Evolutionary conservation across 768 basidiomycete species (phyloP), one percentile per base, ranked within the genome.

Genomic region (Mycena capillaripes): DNA sequence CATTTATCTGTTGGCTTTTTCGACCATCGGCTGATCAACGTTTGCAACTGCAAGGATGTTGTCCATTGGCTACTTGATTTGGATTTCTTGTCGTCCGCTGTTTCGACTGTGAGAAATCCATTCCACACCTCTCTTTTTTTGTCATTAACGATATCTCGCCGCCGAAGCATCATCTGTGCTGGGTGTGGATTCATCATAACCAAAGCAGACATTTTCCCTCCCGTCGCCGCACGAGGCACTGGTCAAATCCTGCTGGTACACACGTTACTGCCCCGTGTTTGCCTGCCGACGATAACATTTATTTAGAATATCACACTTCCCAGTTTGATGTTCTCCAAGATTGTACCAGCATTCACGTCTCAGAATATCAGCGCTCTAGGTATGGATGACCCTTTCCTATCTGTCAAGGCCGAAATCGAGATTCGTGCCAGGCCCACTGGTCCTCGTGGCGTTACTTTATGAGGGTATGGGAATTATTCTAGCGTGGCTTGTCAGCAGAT

Each of bases 381-480:
- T 85, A 50, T 60, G 77, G 32, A 1, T 2, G 6, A 17, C 19
- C 25, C 4, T 40, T 16, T 17, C 34, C 8, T 38, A 29, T 23
- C 69, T 57, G 62, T 52, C 46, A 29, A 38, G 9, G 25, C 27
- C 14, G 11, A 50, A 58, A 62, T 44, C 21, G 19, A 58, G 36
- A 69, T 8, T 23, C 23, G 52, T 46, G 42, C 34, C 57, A 93
- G 92, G 91, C 7, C 93, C 93, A 2, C 82, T 95, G 23, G 76
- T 91, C 40, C 82, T 93, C 19, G 81, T 93, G 21, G 90, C 88
- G 0, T 23, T 92, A 1, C 55, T 91, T 3, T 94, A 95, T 71
- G 87, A 91, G 70, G 77, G 76, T 1, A 79, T 92, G 4, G 91
- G 94, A 8, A 78, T 90, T 11, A 34, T 80, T 7, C 83, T 91